Evolutionary conservation across 2,329 filamentous ascomycete species (phyloP).

Genomic region (Nannizzia gypsea): DNA sequence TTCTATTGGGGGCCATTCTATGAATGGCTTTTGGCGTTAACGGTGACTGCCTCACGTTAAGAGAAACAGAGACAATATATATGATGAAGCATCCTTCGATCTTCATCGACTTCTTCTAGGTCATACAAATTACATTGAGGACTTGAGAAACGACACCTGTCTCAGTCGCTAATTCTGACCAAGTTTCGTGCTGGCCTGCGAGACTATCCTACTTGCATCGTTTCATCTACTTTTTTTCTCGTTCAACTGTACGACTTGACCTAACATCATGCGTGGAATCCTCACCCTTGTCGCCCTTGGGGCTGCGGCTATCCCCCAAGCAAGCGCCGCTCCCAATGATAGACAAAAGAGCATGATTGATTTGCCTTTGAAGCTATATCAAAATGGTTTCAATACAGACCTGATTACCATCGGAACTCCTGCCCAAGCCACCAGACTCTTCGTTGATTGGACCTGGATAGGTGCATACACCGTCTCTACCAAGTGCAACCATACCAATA

Average conservation of each 20-base stretch:
- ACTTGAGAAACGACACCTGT: neutral
- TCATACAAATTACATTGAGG: neutral
- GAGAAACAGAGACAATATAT: neutral
- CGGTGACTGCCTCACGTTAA: neutral
- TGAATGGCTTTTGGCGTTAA: neutral
- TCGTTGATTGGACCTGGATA: constrained; percentile 16
- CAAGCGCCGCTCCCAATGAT: neutral
- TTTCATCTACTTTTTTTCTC: neutral
- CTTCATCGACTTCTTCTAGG: neutral
- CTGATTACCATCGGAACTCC: constrained; percentile 12
- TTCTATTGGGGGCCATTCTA: neutral
- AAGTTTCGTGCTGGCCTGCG: constrained; percentile 1
- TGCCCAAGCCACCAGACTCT: constrained; percentile 8
- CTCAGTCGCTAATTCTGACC: neutral
- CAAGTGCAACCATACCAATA: constrained; percentile 9
- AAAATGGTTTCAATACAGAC: constrained; percentile 11
- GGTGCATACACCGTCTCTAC: constrained; percentile 10
- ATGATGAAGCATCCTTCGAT: neutral
- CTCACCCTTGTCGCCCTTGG: constrained; percentile 5
- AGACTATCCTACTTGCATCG: neutral
- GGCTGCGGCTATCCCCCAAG: neutral
- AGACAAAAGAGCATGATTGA: constrained; percentile 1
- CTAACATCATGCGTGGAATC: neutral
- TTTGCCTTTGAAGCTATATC: constrained; percentile 11
- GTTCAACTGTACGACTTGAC: neutral